Evolutionary conservation across 148 eudicot species (phyloP), one percentile per base, ranked within the genome.

Genomic region (Mesembryanthemum crystallinum): DNA sequence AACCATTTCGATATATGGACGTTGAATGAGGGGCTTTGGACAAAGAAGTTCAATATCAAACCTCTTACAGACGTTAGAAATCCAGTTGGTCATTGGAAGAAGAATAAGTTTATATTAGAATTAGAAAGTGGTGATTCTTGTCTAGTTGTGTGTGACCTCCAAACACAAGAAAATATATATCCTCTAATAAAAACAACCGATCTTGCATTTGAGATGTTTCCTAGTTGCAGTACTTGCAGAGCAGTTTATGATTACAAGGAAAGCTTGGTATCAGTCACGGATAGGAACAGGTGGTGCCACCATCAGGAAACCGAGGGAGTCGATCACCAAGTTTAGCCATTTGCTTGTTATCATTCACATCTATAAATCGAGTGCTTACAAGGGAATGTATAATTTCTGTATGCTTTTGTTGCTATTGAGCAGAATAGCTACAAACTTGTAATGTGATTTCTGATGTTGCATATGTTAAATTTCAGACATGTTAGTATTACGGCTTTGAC

Each of bases 31-130:
- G 78, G n/a, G 37, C 28, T 66, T 14, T 75, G 78, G 78, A 66
- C 72, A 52, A 75, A 75, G 54, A 65, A 75, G 33, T 75, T 49
- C 62, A 65, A 64, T 1, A 55, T 66, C 15, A 64, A 35, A 10
- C 51, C 52, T 52, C 23, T 2, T 43, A 35, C 49, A 43, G 14
- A 11, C 8, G 10, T 1, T 8, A 5, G 3, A 7, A 15, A 21
- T 24, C 72, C 72, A 35, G 4, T 75, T 47, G 78, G 78, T 6
- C 52, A 65, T 28, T 75, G 77, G 77, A 64, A 58, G 47, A 33
- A 72, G 13, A 61, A 73, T 42, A 73, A 59, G 25, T 7, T 73
- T 25, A 1, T 73, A n/a, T n/a, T n/a, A n/a, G n/a, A n/a, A 58
- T 8, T 72, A 8, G 30, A 73, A 24, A 35, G 35, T 42, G 18